Evolutionary conservation across 208 protist species (phyloP), one percentile per base, ranked within the genome.

Genomic region (Leishmania guyanensis): DNA sequence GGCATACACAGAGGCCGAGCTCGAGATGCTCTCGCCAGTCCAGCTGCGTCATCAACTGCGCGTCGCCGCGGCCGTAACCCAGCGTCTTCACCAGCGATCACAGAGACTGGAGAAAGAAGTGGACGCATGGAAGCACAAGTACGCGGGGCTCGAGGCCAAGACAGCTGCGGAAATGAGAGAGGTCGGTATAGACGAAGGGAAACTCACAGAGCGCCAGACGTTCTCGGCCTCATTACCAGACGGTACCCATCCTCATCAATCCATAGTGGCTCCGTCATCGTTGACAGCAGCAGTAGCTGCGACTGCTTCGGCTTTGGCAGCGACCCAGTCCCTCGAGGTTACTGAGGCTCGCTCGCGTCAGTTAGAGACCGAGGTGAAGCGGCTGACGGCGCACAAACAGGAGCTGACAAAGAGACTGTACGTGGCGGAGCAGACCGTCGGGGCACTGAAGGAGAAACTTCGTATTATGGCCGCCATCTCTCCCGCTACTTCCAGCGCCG

Each of bases 21-120:
- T 85, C 4, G 43, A 73, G 43, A 58, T 68, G 12, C 69, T 85
- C 50, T 79, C 82, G 4, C 68, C 71, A 1, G 70, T 48, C 0
- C 82, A 85, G 76, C 77, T 85, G 70, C 82, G 77, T 3, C 82
- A 68, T 43, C 82, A 85, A 74, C 77, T 85, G 51, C 33, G 60
- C n/a, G 53, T 85, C 2, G 72, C 82, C 0, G 53, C 82, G 2
- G 77, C 77, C 1, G 77, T 79, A 2, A 85, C 77, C 29, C 77
- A 85, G 62, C 82, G 82, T 5, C 72, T 85, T 8, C 77, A 82
- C 51, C 82, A 60, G 20, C 82, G 77, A 58, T 39, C 65, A 10
- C 77, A 73, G 16, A 58, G 73, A 50, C 77, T 85, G 0, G 77
- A 82, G 78, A 71, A 20, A 33, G 71, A 81, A 5, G 73, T 75